These are phyloP conservation scores for Trametes cinnabarina DNA, from an alignment of 768 basidiomycete species.

Conservation along the genomic window DNA sequence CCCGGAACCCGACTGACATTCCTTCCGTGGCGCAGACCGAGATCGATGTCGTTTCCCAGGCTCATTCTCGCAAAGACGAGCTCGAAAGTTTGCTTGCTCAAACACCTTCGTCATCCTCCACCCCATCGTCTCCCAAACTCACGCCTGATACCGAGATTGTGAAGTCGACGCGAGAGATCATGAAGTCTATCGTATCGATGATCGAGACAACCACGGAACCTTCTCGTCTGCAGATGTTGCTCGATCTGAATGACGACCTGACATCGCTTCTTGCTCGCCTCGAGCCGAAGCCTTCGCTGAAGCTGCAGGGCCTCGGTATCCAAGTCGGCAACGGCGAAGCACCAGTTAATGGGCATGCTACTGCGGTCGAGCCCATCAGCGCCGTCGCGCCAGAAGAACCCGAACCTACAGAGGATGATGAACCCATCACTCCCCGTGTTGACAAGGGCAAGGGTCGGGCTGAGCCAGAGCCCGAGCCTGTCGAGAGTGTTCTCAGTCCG, in stretches of 20 bases:
- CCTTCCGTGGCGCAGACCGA: slow-evolving; percentile 34
- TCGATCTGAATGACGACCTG: slow-evolving; percentile 72
- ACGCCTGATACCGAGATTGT: slow-evolving; percentile 39
- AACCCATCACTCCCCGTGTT: slow-evolving; percentile 56
- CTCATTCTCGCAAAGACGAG: slow-evolving; percentile 33
- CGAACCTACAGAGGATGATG: slow-evolving; percentile 29
- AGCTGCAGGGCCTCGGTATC: slow-evolving; percentile 19
- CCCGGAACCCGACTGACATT: slow-evolving; percentile 24
- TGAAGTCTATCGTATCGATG: slow-evolving; percentile 48
- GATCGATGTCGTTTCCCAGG: slow-evolving; percentile 47
- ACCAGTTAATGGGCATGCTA: slow-evolving; percentile 29
- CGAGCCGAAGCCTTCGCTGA: slow-evolving; percentile 10
- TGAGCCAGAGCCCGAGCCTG: slow-evolving; percentile 63
- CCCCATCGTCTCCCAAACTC: slow-evolving; percentile 7
- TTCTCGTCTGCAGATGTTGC: slow-evolving; percentile 60
- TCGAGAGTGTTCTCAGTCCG: slow-evolving; percentile 71
- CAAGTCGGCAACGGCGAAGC: slow-evolving; percentile 5
- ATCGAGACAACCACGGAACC: slow-evolving; percentile 61
- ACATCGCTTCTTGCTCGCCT: slow-evolving; percentile 49
- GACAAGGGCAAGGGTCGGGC: slow-evolving; percentile 82
- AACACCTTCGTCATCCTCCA: slow-evolving; percentile 24
- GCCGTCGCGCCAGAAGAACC: slow-evolving; percentile 2
- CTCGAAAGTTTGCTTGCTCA: slow-evolving; percentile 28
- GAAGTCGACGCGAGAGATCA: slow-evolving; percentile 49
- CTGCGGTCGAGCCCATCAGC: not conserved